These are phyloP conservation scores for Cantharellus anzutake DNA, from an alignment of 768 basidiomycete species.

Conservation along the genomic window DNA sequence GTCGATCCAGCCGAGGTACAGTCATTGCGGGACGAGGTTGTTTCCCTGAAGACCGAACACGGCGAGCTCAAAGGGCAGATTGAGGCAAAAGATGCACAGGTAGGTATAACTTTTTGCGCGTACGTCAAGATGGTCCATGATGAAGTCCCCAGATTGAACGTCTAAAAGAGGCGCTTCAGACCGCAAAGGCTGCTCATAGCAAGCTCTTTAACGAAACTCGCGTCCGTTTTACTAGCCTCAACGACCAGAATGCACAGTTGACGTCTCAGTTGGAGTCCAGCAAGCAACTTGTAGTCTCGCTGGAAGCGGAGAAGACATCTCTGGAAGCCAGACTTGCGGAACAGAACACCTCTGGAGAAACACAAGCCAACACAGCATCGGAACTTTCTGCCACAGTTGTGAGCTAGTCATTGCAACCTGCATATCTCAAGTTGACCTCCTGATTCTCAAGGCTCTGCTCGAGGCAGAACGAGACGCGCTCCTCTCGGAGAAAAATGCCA, in stretches of 20 bases:
- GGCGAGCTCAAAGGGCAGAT: slow-evolving; percentile 35
- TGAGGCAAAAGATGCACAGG: slow-evolving; percentile 45
- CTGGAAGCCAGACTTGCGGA: background rate
- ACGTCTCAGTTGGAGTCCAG: background rate
- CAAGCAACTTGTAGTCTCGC: background rate
- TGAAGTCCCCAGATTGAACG: background rate
- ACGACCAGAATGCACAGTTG: background rate
- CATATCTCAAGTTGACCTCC: too few species aligned
- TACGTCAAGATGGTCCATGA: background rate
- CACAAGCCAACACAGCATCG: background rate
- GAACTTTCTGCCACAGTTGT: slow-evolving; percentile 12
- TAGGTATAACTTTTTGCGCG: slow-evolving; percentile 15
- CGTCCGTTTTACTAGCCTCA: background rate
- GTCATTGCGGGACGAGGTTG: slow-evolving; percentile 53
- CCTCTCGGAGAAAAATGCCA: slow-evolving; percentile 35
- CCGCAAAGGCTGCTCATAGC: background rate
- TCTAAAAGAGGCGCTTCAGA: slow-evolving; percentile 42
- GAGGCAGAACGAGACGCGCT: slow-evolving; percentile 25
- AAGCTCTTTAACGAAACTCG: background rate
- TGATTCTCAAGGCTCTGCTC: too few species aligned
- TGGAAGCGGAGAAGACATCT: background rate
- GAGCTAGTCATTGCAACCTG: too few species aligned
- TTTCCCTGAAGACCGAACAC: slow-evolving; percentile 23
- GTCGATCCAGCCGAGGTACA: slow-evolving; percentile 77
- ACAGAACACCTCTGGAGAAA: too few species aligned